Base-by-base conservation (phyloP, 345 rosid species). In the Reutealis trisperma region DNA sequence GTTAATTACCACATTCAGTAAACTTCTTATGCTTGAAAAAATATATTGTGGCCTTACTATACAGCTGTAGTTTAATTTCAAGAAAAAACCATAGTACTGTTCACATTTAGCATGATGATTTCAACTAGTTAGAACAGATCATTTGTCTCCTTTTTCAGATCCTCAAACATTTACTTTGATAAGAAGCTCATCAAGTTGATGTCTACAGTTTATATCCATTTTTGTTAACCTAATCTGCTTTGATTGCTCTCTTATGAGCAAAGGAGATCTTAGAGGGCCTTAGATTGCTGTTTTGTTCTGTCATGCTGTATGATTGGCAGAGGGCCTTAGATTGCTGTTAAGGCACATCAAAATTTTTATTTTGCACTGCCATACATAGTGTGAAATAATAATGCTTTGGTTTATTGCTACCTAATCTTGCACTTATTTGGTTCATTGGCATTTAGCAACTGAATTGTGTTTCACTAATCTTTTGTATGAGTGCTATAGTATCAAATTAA, bases 1-100 rank as follows among this genome's bases (percentile, higher is more conserved):
- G 93, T 83, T 34, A 24, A 64, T 58, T 6, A 32, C 25, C 67
- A 14, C 58, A 19, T 58, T 60, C 4, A 11, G 18, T 55, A 24
- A 14, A 57, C 27, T n/a, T 42, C 4, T 8, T 25, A 25, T 37
- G 64, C 52, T 37, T 16, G 11, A 34, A 71, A 16, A 30, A 18
- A 3, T 55, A 2, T 70, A 37, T 42, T 41, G 13, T 18, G 10
- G 47, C 47, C 51, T 65, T 9, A 3, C 12, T 19, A 62, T 25
- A 13, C 21, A 41, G 13, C 8, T 42, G 27, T 41, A 65, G 2
- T 41, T 64, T 18, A 37, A 37, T 37, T 37, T 37, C 41, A 37
- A 6, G 41, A 37, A 37, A 37, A 37, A 37, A 37, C 6, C 6
- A 37, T 37, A 37, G 41, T 60, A 60, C 16, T 24, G 6, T 60